Evolutionary conservation across 345 rosid species (phyloP), one percentile per base, ranked within the genome.

Genomic region (Bruguiera sexangula): DNA sequence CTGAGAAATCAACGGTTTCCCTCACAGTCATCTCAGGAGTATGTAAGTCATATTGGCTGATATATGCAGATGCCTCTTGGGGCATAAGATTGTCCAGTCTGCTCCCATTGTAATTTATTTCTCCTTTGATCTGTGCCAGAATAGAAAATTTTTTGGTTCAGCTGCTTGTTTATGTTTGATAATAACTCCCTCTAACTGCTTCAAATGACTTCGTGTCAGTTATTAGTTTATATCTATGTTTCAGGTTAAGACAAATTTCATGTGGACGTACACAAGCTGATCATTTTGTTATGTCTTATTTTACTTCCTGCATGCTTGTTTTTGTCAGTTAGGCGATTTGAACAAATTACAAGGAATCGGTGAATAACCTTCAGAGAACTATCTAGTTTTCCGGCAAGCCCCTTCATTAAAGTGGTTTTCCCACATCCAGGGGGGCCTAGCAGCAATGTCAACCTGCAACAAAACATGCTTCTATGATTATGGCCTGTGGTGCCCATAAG

Each of bases 381-480:
- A 31, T 79, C 64, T 0, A 79, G 78, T 62, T 66, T 84, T 56
- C 82, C 91, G 7, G 91, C 71, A 24, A 87, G 78, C 46, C 85
- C 85, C 72, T 76, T 68, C 59, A 81, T 71, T 8, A 87, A 60
- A 50, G 88, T 79, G 51, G 85, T 83, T 69, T 81, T 87, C 56
- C 88, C 91, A 39, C 84, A 75, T 10, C 86, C 83, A 1, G 86
- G 86, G 54, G 86, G 88, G 15, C 88, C 86, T 16, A 86, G 80
- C 77, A 87, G 71, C 52, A 83, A 63, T 3, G 85, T 83, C 81
- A 81, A 55, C 79, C 85, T 84, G 67, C 32, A 69, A 57, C 8
- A 59, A 8, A 30, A 31, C 36, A 27, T 50, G 7, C 29, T 7
- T 55, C 22, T 22, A 22, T 3, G 16, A 55, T 10, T 55, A 54